Percentiles rank a stretch among this genome's conserved stretches.
phyloP scores from a whole-genome alignment of 108 stramenopile genomes.

The Discostella stelligeroides region DNA sequence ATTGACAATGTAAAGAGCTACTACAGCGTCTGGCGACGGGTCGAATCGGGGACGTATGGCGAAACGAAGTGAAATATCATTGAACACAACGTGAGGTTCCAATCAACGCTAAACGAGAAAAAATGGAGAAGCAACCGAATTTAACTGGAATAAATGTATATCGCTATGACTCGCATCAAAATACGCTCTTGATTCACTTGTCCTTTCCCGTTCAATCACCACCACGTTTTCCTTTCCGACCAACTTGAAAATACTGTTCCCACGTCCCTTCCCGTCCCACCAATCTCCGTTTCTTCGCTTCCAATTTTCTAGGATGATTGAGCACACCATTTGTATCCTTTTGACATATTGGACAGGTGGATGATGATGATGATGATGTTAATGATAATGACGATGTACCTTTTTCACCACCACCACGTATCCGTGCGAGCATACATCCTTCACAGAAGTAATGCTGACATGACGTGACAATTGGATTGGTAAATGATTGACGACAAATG shows the following conservation, averaged over 20 bases:
- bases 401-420: conserved; percentile 26
- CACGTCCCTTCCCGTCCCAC: conserved; percentile 55
- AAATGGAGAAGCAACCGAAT: no score
- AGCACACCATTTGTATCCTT: conserved; percentile 91
- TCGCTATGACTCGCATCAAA: no score
- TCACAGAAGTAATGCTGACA: conserved; percentile 97
- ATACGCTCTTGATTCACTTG: no score
- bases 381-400: background rate
- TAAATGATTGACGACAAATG: conserved; percentile 87
- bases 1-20: conserved; percentile 74
- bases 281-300: conserved; percentile 70
- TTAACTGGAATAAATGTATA: no score
- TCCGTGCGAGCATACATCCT: conserved; percentile 71
- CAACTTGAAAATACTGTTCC: conserved; percentile 47
- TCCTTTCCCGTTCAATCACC: background rate
- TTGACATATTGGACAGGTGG: conserved; percentile 87
- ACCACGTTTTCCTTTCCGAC: background rate
- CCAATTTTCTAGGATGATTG: conserved; percentile 78
- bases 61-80: background rate
- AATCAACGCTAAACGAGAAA: no score
- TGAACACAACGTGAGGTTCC: no score
- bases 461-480: conserved; percentile 90
- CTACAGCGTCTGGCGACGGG: conserved; percentile 82
- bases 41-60: conserved; percentile 51
- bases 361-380: no score